Evolutionary conservation across 495 filamentous ascomycete genomes (phyloP), one percentile per base, ranked within the genome.

Genomic region (Stereocaulon alpinum): DNA sequence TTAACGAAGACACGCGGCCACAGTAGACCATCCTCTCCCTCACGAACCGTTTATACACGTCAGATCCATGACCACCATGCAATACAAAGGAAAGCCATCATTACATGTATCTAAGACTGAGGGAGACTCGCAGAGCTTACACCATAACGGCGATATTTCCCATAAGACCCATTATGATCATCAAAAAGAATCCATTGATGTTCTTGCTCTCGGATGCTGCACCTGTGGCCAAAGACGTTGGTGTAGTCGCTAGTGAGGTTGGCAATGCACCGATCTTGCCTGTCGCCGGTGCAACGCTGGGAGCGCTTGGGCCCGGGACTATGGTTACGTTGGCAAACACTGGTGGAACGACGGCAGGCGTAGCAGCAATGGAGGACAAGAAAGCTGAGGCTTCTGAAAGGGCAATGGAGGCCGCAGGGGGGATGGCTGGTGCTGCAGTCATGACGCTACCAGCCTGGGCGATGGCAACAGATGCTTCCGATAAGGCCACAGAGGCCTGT

Each of bases 61-160:
- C 56, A 30, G n/a, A n/a, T 14, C 40, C 14, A 18, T 11, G 17
- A 41, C 40, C 14, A 17, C 20, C 37, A 24, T 9, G 29, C 20
- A 34, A 30, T 10, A 32, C 45, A 41, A 51, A 10, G 4, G 34
- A 34, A 51, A 17, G 4, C 1, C 6, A 7, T 51, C 37, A 51
- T 18, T 15, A 1, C 15, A 18, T 42, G 18, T 22, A 41, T 48
- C 34, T 18, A 15, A 6, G 18, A 43, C 30, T 27, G 10, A 2
- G 50, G 18, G 29, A 52, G 7, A 15, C 37, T 17, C 6, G 5
- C 20, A 32, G 4, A 15, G 12, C 17, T 44, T 43, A 63, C 20
- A 63, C 47, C 49, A 59, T 47, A n/a, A 63, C 29, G 30, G 50
- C 56, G 20, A 63, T 29, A 30, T 47, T 55, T 9, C 48, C 56